Base-by-base conservation (phyloP, 164 flowering plant species). In the Pachysandra terminalis region DNA sequence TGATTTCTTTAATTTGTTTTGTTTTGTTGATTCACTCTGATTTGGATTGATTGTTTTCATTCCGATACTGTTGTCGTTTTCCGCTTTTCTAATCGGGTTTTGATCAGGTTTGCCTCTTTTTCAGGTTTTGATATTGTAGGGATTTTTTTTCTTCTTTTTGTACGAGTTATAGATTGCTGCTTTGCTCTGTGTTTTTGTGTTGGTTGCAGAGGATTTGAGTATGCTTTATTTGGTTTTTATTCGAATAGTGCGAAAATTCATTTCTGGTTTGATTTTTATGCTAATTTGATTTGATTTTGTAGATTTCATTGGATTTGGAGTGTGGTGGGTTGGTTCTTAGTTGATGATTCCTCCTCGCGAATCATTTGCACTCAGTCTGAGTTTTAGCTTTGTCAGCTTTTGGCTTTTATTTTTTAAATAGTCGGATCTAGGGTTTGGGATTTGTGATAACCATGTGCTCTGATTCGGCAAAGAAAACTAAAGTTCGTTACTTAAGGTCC, bases 141-240 rank as follows among this genome's bases (percentile, higher is more conserved):
- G 26, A 12, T 45, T 22, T 23, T 1, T 23, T 22, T 35, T 35
- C 19, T 15, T 26, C 27, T 53, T 66, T 37, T 37, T 32, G 9
- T 45, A 1, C 7, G 7, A 32, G 37, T 32, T 32, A 32, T 32
- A 7, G 7, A 32, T 32, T 32, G 56, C 51, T 65, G 48, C 4
- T 66, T 63, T 19, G 40, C 61, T 32, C n/a, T n/a, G n/a, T n/a
- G n/a, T n/a, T n/a, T n/a, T n/a, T 65, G 22, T 32, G 25, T 60
- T 1, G 16, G 63, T 14, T 26, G 63, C n/a, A 32, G 0, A 32
- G 45, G 63, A 19, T 15, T 35, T 60, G 48, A 32, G 8, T 60
- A 35, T 60, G 16, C 32, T 28, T 19, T 19, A 60, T 17, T 12
- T 19, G 21, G 22, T 19, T 52, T 19, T 10, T 0, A 19, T 35